Percentiles rank a stretch among this genome's conserved stretches.
These are phyloP conservation scores for Aspergillus latus DNA, from an alignment of 2,329 filamentous ascomycete genomes.

Conservation along the genomic window DNA sequence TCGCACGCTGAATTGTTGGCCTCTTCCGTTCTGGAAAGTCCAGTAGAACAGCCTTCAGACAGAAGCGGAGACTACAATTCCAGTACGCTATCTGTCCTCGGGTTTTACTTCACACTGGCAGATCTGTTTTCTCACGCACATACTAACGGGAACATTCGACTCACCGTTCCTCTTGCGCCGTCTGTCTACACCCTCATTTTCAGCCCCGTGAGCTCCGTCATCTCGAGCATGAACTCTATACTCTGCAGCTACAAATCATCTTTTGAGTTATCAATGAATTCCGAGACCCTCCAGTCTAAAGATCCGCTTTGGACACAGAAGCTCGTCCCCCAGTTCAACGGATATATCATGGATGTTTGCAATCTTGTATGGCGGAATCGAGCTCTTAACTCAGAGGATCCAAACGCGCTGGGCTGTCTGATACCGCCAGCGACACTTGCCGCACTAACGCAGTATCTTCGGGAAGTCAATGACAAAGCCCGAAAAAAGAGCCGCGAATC, in stretches of 20 bases:
- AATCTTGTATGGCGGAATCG: conserved; percentile 78
- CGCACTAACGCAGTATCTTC: conserved; percentile 44
- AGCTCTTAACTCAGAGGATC: conserved; percentile 66
- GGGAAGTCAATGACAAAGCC: conserved; percentile 36
- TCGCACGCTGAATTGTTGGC: conserved; percentile 56
- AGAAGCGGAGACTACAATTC: conserved; percentile 24
- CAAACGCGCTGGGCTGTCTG: conserved; percentile 58
- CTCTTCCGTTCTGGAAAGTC: conserved; percentile 60
- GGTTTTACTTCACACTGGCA: conserved; percentile 68
- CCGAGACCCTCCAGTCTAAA: conserved; percentile 33
- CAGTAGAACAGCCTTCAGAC: conserved; percentile 17
- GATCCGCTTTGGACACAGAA: conserved; percentile 54
- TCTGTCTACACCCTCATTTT: conserved; percentile 73
- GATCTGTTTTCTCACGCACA: conserved; percentile 55
- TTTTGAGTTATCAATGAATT: conserved; percentile 63
- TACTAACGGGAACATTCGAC: conserved; percentile 58
- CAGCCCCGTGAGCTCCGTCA: conserved; percentile 60
- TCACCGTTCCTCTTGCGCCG: conserved; percentile 66
- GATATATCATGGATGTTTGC: conserved; percentile 82
- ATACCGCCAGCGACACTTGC: conserved; percentile 49
- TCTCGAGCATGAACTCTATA: conserved; percentile 68
- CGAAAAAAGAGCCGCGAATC: conserved; percentile 31
- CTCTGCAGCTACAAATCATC: conserved; percentile 71
- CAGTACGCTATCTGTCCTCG: conserved; percentile 56
- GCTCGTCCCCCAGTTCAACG: conserved; percentile 72